Conservation (phyloP, 2,329 filamentous ascomycete species). For the Thermothelomyces thermophilus region DNA sequence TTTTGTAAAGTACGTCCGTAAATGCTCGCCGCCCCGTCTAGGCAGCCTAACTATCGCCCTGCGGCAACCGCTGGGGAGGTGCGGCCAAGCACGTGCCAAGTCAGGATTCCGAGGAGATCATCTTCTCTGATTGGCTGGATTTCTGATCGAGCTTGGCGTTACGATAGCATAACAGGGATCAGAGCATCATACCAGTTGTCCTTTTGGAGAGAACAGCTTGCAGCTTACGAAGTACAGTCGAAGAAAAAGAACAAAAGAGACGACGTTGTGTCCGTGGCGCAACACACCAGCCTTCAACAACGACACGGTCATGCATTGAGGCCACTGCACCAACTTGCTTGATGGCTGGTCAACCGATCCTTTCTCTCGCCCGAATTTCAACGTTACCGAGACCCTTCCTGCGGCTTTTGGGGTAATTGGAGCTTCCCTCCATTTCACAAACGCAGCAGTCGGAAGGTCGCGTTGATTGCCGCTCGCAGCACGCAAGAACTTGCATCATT, state of each 20-base stretch:
- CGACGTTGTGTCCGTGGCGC: conserved; percentile 7
- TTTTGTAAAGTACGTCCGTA: no score
- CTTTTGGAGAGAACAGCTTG: conserved; percentile 25
- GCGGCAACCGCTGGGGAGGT: background rate
- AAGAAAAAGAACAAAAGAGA: conserved; percentile 2
- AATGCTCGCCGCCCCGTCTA: no score
- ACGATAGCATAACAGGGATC: conserved; percentile 20
- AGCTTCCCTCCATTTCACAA: background rate
- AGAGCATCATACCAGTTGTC: conserved; percentile 23
- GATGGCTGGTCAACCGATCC: background rate
- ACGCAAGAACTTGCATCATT: background rate
- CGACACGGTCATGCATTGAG: conserved; percentile 9
- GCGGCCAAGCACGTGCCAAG: background rate
- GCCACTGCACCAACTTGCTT: conserved; percentile 10
- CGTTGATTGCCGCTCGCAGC: background rate
- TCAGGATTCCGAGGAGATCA: background rate
- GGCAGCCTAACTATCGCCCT: no score
- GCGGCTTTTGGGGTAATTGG: background rate
- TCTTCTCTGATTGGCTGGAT: conserved; percentile 15
- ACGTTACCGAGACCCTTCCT: background rate
- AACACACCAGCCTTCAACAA: background rate
- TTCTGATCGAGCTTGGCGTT: conserved; percentile 11
- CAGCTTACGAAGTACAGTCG: background rate
- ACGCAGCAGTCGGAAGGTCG: background rate
- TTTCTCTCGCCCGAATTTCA: background rate